Evolutionary conservation across 225 moss, liverwort and hornwort genomes (phyloP).

Genomic region (Sphagnum contortum): DNA sequence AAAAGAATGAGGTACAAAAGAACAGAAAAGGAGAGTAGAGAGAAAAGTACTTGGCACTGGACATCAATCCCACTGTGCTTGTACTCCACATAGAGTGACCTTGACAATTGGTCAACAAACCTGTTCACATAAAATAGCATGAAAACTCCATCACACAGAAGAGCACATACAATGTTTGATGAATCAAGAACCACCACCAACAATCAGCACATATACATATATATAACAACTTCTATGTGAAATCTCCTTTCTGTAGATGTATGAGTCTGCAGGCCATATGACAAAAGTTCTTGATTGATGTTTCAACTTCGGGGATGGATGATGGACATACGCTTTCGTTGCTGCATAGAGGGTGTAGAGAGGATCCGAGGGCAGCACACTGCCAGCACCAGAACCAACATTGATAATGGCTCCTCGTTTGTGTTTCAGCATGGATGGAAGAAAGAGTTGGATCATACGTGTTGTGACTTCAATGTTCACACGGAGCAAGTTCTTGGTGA

Average conservation of each 20-base stretch:
- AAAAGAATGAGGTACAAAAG: not conserved
- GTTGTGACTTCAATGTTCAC: constrained; percentile 58
- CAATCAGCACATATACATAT: too few relatives aligned
- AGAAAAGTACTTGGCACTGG: constrained; percentile 49
- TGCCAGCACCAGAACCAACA: constrained; percentile 52
- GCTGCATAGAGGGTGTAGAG: constrained; percentile 64
- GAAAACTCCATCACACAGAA: too few relatives aligned
- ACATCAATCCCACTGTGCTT: constrained; percentile 67
- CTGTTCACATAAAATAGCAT: constrained; percentile 10
- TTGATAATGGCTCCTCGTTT: constrained; percentile 53
- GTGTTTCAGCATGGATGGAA: constrained; percentile 54
- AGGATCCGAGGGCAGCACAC: constrained; percentile 53
- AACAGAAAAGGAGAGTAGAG: not conserved
- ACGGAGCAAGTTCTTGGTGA: constrained; percentile 47
- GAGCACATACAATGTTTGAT: too few relatives aligned
- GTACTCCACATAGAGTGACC: constrained; percentile 68
- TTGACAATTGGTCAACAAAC: constrained; percentile 60
- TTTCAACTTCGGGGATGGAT: too few relatives aligned
- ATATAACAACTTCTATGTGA: too few relatives aligned
- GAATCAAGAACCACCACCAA: too few relatives aligned
- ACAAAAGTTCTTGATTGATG: too few relatives aligned
- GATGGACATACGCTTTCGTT: constrained; percentile 37
- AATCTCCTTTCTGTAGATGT: too few relatives aligned
- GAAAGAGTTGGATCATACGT: constrained; percentile 48
- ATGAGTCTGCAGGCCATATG: too few relatives aligned